Conservation (phyloP, 768 basidiomycete genomes). For the Amanita pseudoporphyria region DNA sequence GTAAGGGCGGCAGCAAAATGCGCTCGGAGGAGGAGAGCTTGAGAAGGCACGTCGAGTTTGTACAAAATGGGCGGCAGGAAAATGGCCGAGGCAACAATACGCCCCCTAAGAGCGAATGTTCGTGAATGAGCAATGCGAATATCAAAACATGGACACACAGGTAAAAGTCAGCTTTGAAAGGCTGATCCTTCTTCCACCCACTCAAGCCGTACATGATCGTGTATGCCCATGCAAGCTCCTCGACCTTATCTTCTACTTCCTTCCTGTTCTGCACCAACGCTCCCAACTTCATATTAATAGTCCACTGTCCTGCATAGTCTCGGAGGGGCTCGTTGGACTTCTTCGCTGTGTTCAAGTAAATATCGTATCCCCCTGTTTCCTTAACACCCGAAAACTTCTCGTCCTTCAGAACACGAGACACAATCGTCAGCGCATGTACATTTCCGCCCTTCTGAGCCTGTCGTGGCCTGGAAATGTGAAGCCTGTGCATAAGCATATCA, state of each 20-base stretch:
- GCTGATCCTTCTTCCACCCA: constrained; percentile 12
- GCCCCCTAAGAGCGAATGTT: constrained; percentile 30
- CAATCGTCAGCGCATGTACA: constrained; percentile 37
- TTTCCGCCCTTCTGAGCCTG: no score
- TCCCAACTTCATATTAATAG: constrained; percentile 8
- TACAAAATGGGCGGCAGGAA: constrained; percentile 37
- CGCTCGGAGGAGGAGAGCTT: constrained; percentile 35
- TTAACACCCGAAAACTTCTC: constrained; percentile 15
- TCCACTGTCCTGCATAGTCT: constrained; percentile 18
- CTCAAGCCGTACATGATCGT: constrained; percentile 34
- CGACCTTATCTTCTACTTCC: constrained; percentile 36
- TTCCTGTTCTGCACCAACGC: background rate
- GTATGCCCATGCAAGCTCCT: constrained; percentile 42
- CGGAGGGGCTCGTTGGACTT: constrained; percentile 25
- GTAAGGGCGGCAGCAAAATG: constrained; percentile 40
- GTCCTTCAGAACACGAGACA: constrained; percentile 37
- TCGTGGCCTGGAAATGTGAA: no score
- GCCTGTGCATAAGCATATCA: no score
- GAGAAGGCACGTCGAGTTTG: constrained; percentile 24
- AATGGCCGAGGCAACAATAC: constrained; percentile 47
- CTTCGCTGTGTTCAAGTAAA: constrained; percentile 20
- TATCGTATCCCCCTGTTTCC: background rate
- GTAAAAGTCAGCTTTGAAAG: constrained; percentile 42
- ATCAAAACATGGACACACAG: constrained; percentile 23
- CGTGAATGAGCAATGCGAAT: background rate